Conservation (phyloP, 1,284 basidiomycete species). For the Fomitopsis palustris region DNA sequence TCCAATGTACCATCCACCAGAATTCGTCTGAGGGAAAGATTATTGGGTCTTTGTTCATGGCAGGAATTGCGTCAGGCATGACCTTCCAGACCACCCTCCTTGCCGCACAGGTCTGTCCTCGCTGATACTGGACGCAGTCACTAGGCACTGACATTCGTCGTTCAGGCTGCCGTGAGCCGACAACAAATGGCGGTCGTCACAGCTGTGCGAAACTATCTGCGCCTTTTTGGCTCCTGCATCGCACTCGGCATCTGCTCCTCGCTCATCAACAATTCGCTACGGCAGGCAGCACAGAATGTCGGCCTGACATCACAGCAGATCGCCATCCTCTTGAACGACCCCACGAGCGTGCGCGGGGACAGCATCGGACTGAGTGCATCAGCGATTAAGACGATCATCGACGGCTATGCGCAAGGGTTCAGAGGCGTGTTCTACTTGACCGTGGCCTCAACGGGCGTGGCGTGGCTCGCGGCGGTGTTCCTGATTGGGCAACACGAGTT, state of each 20-base stretch:
- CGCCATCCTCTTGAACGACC: background rate
- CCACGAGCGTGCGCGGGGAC: background rate
- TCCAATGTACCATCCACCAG: conserved; percentile 29
- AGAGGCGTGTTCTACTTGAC: conserved; percentile 16
- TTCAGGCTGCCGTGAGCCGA: conserved; percentile 34
- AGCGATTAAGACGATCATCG: conserved; percentile 9
- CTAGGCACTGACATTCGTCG: background rate
- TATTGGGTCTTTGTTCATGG: conserved; percentile 42
- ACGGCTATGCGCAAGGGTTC: conserved; percentile 17
- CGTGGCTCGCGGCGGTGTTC: conserved; percentile 13
- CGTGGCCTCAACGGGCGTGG: conserved; percentile 10
- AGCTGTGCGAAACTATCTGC: conserved; percentile 28
- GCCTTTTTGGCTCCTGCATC: conserved; percentile 34
- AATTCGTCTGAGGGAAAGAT: conserved; percentile 32
- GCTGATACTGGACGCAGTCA: background rate
- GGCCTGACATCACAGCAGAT: background rate
- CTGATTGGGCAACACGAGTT: conserved; percentile 18
- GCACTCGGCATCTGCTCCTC: conserved; percentile 12
- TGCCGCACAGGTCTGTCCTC: background rate
- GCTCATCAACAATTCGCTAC: conserved; percentile 11
- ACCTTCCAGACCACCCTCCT: conserved; percentile 17
- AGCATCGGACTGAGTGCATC: background rate
- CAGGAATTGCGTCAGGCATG: conserved; percentile 16
- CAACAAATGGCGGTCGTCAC: conserved; percentile 32
- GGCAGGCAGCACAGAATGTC: background rate